Base-by-base conservation (phyloP, 441 rosid species). In the Mallotus japonicus region DNA sequence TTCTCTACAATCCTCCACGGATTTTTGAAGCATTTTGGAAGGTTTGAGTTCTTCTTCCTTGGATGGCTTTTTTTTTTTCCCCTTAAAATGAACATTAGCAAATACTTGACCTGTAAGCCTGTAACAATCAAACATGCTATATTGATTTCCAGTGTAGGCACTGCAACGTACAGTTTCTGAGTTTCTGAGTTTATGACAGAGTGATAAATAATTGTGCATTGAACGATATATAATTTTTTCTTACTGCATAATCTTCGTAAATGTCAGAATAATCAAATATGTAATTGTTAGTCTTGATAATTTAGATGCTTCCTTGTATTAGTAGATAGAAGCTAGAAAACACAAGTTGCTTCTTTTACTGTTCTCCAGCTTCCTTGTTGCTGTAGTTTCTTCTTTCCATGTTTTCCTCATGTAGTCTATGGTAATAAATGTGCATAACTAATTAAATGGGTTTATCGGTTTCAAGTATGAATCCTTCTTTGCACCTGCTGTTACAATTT, bases 1-100 rank as follows among this genome's bases (percentile, higher is more conserved):
- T 95, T 79, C 90, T 92, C 57, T 95, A 91, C 74, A 91, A 91
- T 63, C 99, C 99, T 54, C 99, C 98, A 11, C 78, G 95, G 65
- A 85, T 95, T 75, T 95, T 95, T 70, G 97, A 92, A 76, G 91
- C 98, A 65, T 92, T 95, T 79, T 95, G 99, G 99, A 95, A 91
- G 99, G 99, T 92, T 56, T 63, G 83, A 69, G 13, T 79, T 75
- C 70, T 62, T 17, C 68, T 57, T 9, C 34, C 2, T 37, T 53
- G 47, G 5, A 37, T 4, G 62, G 68, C 57, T 40, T 53, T n/a
- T n/a, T n/a, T 76, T 24, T 55, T 20, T 44, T 13, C 59, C 14
- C 19, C 50, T 28, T 51, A 19, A 64, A 42, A 56, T 11, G 51
- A 50, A 72, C 32, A 62, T 34, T 53, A 19, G 22, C n/a, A 44